phyloP scores from a whole-genome alignment of 176 grass and related monocot genomes.

The Panicum miliaceum region DNA sequence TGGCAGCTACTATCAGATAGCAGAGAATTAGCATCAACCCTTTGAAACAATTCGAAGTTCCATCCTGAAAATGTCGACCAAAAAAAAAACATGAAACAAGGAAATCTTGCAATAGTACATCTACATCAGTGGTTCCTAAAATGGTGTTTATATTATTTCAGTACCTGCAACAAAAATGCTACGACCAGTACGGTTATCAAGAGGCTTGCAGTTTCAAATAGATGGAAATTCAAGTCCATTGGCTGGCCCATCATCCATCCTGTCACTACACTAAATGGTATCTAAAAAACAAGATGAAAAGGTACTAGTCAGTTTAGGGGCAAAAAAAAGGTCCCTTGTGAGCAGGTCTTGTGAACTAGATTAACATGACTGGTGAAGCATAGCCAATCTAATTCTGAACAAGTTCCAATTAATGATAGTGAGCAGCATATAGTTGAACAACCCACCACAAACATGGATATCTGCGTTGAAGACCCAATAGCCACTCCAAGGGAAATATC shows the following conservation, averaged over 20 bases:
- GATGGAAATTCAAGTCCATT: conserved; percentile 87
- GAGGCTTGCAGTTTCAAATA: conserved; percentile 79
- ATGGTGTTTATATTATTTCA: neutral
- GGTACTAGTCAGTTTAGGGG: neutral
- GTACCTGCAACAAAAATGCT: conserved; percentile 78
- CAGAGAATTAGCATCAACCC: conserved; percentile 84
- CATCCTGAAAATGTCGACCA: conserved; percentile 54
- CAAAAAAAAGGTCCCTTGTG: neutral
- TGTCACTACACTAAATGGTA: conserved; percentile 78
- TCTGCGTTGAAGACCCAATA: conserved; percentile 79
- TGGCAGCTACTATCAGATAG: conserved; percentile 83
- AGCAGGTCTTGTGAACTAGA: neutral
- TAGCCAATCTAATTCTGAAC: neutral
- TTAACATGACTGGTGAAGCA: neutral
- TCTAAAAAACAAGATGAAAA: conserved; percentile 49
- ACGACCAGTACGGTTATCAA: conserved; percentile 83
- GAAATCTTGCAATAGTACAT: conserved; percentile 17
- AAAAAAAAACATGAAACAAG: neutral
- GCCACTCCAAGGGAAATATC: conserved; percentile 81
- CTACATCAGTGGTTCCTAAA: neutral
- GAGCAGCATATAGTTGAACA: neutral
- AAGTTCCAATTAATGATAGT: conserved; percentile 1
- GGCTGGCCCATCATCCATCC: conserved; percentile 74
- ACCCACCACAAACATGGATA: conserved; percentile 91
- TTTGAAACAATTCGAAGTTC: conserved; percentile 84